Evolutionary conservation across 2,329 filamentous ascomycete genomes (phyloP).

Genomic region (Eutypella sp.): DNA sequence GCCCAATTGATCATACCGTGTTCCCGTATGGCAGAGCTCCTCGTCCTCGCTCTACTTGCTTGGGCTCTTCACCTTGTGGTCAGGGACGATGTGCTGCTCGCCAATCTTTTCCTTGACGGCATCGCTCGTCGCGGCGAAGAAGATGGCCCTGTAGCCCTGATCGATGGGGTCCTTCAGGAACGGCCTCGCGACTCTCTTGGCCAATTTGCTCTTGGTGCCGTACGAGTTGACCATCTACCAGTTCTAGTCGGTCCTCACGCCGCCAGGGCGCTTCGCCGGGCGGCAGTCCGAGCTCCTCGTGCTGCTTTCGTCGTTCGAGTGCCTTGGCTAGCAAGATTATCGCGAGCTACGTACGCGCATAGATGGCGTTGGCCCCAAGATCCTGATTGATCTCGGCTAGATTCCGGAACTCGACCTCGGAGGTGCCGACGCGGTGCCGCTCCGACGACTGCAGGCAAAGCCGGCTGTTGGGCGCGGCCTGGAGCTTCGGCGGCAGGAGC

Average conservation of each 20-base stretch:
- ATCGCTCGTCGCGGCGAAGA: conserved; percentile 42
- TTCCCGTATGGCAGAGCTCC: conserved; percentile 30
- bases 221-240: conserved; percentile 45
- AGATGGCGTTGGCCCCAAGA: conserved; percentile 42
- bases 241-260: conserved; percentile 32
- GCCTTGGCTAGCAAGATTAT: conserved; percentile 41
- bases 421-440: conserved; percentile 36
- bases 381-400: conserved; percentile 44
- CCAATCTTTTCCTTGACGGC: conserved; percentile 40
- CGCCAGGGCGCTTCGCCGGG: conserved; percentile 35
- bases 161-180: conserved; percentile 46
- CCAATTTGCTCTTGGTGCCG: conserved; percentile 39
- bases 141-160: conserved; percentile 39
- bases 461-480: conserved; percentile 38
- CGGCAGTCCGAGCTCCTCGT: conserved; percentile 28
- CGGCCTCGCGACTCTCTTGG: conserved; percentile 32
- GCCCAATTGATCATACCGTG: no score
- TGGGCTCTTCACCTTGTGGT: conserved; percentile 39
- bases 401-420: conserved; percentile 34
- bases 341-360: conserved; percentile 45
- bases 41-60: conserved; percentile 37
- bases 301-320: conserved; percentile 32
- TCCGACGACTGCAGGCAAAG: conserved; percentile 46
- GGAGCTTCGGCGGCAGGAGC: conserved; percentile 38
- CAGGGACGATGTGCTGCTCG: conserved; percentile 44